Evolutionary conservation across 176 grass and related monocot species (phyloP).

Genomic region (Ensete ventricosum): DNA sequence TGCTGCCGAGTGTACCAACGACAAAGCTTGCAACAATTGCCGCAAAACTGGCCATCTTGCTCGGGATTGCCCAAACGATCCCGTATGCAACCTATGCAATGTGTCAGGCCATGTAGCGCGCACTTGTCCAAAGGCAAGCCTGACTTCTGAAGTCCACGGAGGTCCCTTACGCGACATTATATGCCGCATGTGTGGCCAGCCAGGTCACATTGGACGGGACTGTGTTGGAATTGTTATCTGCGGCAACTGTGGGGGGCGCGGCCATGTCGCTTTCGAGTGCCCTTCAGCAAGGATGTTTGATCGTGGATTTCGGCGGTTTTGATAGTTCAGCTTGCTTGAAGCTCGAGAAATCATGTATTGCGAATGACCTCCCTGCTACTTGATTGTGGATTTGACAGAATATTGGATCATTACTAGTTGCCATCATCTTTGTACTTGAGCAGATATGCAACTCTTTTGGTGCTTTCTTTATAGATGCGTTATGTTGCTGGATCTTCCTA

Average conservation of each 20-base stretch:
- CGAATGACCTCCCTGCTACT: slow-evolving; percentile 2
- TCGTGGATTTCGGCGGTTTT: slow-evolving; percentile 48
- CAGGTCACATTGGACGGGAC: slow-evolving; percentile 63
- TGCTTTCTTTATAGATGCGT: neutral
- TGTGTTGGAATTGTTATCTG: slow-evolving; percentile 48
- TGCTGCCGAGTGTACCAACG: slow-evolving; percentile 64
- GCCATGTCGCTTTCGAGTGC: slow-evolving; percentile 74
- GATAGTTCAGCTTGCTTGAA: neutral
- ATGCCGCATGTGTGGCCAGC: slow-evolving; percentile 59
- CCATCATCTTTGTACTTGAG: no score
- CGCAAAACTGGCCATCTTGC: slow-evolving; percentile 75
- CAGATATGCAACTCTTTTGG: slow-evolving; percentile 4
- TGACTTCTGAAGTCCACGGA: slow-evolving; percentile 49
- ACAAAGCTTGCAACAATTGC: slow-evolving; percentile 90
- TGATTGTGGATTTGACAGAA: neutral
- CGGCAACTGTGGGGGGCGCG: slow-evolving; percentile 76
- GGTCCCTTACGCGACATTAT: slow-evolving; percentile 42
- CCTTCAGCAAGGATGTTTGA: slow-evolving; percentile 58
- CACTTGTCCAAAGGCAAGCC: slow-evolving; percentile 56
- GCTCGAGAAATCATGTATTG: no score
- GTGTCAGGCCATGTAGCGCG: slow-evolving; percentile 71
- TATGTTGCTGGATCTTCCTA: neutral
- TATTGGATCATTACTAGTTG: no score
- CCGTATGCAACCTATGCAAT: slow-evolving; percentile 77
- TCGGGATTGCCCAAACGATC: slow-evolving; percentile 75